Evolutionary conservation across 2,329 filamentous ascomycete species (phyloP).

Genomic region (Knufia fluminis): DNA sequence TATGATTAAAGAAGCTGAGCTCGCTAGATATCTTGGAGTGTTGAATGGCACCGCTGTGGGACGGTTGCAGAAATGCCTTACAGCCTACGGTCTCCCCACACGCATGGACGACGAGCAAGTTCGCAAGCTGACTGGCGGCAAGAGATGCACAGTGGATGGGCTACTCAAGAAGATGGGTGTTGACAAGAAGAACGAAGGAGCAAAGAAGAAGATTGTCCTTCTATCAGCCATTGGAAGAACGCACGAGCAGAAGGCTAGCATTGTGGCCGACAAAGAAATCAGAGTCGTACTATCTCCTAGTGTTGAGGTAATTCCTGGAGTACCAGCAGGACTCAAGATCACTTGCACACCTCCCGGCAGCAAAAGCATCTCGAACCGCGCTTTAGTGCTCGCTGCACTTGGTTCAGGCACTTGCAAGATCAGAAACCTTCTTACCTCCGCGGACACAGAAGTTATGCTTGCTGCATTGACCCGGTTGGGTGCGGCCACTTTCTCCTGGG

Average conservation of each 20-base stretch:
- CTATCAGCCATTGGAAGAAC: slow-evolving; percentile 84
- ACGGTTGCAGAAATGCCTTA: slow-evolving; percentile 81
- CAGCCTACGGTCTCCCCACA: slow-evolving; percentile 84
- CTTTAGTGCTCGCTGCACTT: slow-evolving; percentile 85
- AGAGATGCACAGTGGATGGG: slow-evolving; percentile 76
- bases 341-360: slow-evolving; percentile 85
- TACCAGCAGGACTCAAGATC: slow-evolving; percentile 56
- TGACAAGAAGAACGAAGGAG: slow-evolving; percentile 96
- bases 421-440: slow-evolving; percentile 87
- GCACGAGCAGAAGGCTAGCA: slow-evolving; percentile 75
- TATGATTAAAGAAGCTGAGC: slow-evolving; percentile 95
- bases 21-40: slow-evolving; percentile 80
- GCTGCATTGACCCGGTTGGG: slow-evolving; percentile 77
- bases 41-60: slow-evolving; percentile 80
- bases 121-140: slow-evolving; percentile 71
- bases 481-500: slow-evolving; percentile 85
- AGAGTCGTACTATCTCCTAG: slow-evolving; percentile 73
- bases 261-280: slow-evolving; percentile 79
- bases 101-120: slow-evolving; percentile 77
- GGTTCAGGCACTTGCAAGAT: slow-evolving; percentile 78
- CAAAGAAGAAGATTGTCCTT: slow-evolving; percentile 91
- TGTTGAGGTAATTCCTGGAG: slow-evolving; percentile 62
- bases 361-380: slow-evolving; percentile 95
- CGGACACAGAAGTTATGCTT: slow-evolving; percentile 96
- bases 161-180: slow-evolving; percentile 90